Conservation (phyloP, 768 basidiomycete genomes). For the Brasilioporus rufonigricans region DNA sequence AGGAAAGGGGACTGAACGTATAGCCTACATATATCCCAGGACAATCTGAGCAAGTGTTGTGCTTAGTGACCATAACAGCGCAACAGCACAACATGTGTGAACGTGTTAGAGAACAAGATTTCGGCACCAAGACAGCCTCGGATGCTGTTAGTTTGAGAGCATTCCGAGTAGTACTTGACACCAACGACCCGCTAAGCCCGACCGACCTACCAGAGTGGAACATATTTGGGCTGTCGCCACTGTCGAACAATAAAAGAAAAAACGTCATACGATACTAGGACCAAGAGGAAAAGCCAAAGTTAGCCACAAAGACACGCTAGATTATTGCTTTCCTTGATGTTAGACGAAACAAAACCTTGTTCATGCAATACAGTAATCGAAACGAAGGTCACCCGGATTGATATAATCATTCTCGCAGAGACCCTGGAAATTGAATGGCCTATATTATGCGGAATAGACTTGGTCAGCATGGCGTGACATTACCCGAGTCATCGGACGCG, state of each 20-base stretch:
- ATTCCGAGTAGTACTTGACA: background rate
- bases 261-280: background rate
- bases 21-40: background rate
- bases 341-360: background rate
- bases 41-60: background rate
- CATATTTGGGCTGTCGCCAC: background rate
- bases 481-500: background rate
- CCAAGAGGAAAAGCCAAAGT: background rate
- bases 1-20: background rate
- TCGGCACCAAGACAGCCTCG: constrained; percentile 1
- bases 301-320: background rate
- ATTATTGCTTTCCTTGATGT: background rate
- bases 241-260: background rate
- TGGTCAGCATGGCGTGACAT: background rate
- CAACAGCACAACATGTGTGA: background rate
- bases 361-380: background rate
- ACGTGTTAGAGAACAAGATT: background rate
- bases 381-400: background rate
- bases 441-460: constrained; percentile 1
- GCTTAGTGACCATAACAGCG: background rate
- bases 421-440: background rate
- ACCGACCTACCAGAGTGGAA: background rate
- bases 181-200: background rate
- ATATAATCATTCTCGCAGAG: background rate
- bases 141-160: constrained; percentile 12